phyloP scores from a whole-genome alignment of 257 asterid species.

The Dorcoceras hygrometricum region DNA sequence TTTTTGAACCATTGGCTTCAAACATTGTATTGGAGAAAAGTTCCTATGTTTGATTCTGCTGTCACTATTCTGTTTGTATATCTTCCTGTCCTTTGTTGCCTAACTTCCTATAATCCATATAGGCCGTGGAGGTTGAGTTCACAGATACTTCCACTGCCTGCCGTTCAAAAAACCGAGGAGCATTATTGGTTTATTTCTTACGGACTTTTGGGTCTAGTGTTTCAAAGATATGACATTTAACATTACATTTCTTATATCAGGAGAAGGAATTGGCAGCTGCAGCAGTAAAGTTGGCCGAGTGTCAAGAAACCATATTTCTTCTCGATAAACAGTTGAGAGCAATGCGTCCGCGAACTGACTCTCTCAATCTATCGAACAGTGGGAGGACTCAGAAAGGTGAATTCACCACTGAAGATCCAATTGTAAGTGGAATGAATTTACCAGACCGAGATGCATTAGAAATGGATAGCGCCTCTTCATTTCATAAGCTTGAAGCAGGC shows the following conservation, averaged over 20 bases:
- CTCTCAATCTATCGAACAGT: conserved; percentile 30
- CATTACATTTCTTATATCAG: conserved; percentile 30
- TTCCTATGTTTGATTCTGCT: too few species aligned
- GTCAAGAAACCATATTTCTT: conserved; percentile 87
- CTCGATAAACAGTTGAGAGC: conserved; percentile 79
- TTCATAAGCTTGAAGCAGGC: conserved; percentile 39
- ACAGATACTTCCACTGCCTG: too few species aligned
- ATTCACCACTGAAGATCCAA: conserved; percentile 42
- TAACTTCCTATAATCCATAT: too few species aligned
- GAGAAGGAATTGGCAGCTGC: conserved; percentile 84
- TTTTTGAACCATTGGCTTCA: too few species aligned
- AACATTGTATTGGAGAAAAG: too few species aligned
- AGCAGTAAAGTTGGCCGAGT: conserved; percentile 83
- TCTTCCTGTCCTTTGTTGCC: too few species aligned
- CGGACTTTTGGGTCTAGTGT: neutral
- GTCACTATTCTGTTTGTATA: too few species aligned
- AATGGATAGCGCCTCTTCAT: conserved; percentile 39
- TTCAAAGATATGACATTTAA: too few species aligned
- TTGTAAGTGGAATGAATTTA: conserved; percentile 45
- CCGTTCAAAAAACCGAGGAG: neutral
- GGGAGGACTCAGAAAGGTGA: conserved; percentile 45
- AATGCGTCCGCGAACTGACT: conserved; percentile 67
- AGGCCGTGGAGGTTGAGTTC: too few species aligned
- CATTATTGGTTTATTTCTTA: neutral
- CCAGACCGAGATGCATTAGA: conserved; percentile 38